phyloP scores from a whole-genome alignment of 352 stramenopile species.

The Elongisporangium anandrum region DNA sequence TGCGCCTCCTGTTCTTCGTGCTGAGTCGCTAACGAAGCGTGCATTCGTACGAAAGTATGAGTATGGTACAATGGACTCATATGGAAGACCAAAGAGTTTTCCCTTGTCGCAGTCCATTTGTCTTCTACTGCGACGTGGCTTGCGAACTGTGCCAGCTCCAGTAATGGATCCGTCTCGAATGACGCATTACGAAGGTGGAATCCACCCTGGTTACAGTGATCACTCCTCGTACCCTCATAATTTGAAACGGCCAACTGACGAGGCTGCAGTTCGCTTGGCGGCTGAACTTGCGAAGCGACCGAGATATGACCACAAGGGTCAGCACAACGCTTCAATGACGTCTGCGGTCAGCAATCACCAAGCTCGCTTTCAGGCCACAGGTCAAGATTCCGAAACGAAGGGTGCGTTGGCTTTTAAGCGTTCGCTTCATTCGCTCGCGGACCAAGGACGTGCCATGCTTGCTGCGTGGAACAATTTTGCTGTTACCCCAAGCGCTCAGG shows the following conservation, averaged over 20 bases:
- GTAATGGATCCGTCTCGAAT: neutral
- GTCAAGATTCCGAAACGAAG: slow-evolving; percentile 3
- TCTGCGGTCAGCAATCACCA: neutral
- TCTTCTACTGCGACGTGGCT: slow-evolving; percentile 10
- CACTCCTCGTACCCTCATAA: neutral
- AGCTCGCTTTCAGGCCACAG: neutral
- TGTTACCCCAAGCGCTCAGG: slow-evolving; percentile 33
- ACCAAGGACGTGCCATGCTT: slow-evolving; percentile 65
- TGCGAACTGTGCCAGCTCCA: slow-evolving; percentile 2
- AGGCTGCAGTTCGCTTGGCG: slow-evolving; percentile 6
- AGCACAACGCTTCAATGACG: neutral
- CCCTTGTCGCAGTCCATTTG: slow-evolving; percentile 37
- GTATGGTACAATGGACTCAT: slow-evolving; percentile 31
- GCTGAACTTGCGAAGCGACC: slow-evolving; percentile 11
- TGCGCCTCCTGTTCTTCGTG: slow-evolving; percentile 31
- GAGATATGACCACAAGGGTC: slow-evolving; percentile 4
- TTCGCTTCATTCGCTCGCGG: slow-evolving; percentile 57
- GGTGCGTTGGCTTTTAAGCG: slow-evolving; percentile 32
- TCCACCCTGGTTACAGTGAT: neutral
- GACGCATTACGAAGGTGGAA: slow-evolving; percentile 1
- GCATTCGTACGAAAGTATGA: slow-evolving; percentile 50
- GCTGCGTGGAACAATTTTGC: slow-evolving; percentile 76
- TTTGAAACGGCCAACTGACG: slow-evolving; percentile 13
- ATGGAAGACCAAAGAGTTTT: slow-evolving; percentile 21
- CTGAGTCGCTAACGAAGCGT: slow-evolving; percentile 33